Conservation (phyloP, 2,329 filamentous ascomycete genomes). For the Phyllosticta citribraziliensis region DNA sequence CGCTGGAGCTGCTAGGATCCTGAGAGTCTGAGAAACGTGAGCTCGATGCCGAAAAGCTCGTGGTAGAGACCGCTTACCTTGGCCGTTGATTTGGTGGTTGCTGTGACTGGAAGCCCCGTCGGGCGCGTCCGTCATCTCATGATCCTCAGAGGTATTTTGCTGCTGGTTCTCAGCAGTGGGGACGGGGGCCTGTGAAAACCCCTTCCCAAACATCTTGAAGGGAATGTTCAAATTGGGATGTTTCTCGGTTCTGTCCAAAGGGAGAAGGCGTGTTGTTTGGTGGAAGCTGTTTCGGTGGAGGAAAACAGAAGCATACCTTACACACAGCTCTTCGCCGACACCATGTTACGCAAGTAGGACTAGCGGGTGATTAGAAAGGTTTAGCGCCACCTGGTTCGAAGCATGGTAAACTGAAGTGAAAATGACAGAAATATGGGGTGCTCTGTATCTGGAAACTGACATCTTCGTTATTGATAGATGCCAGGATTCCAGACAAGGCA, state of each 20-base stretch:
- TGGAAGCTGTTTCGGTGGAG: neutral
- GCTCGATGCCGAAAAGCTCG: neutral
- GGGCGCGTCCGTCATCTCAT: neutral
- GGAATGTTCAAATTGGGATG: neutral
- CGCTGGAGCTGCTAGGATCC: neutral
- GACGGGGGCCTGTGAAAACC: no score
- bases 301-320: neutral
- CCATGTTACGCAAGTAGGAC: neutral
- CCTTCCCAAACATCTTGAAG: neutral
- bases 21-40: neutral
- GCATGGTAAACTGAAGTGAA: neutral
- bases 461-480: no score
- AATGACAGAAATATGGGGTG: no score
- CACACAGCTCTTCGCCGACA: neutral
- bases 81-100: neutral
- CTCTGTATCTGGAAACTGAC: no score
- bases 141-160: neutral
- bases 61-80: neutral
- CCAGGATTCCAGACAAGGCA: no score
- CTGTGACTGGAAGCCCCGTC: neutral
- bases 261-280: neutral
- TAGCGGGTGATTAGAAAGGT: neutral
- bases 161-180: neutral
- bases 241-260: neutral
- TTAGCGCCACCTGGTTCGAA: neutral